Base-by-base conservation (phyloP, 441 rosid genomes). In the Gossypium gossypioides region DNA sequence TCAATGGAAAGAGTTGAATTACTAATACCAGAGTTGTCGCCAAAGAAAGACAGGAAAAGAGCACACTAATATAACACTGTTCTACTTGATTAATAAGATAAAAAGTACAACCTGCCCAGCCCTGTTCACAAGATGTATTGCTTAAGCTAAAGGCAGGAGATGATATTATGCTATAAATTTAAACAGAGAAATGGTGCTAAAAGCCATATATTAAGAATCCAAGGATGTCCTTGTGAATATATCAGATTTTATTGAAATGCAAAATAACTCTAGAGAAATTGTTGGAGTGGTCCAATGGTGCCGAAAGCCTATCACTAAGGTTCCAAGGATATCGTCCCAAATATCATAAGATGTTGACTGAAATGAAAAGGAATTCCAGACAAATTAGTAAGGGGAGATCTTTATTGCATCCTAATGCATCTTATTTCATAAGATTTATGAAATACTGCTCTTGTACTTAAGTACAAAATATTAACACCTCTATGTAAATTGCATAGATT, bases 401-500 rank as follows among this genome's bases (percentile, higher is more conserved):
- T 50, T 61, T 12, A 22, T 51, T 61, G 52, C 61, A 51, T 73
- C 58, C 25, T 60, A 3, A 52, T 37, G 42, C 63, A 48, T 21
- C 27, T 25, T 46, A 63, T 34, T 34, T 72, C 19, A 51, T 10
- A 22, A 56, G 29, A 65, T 9, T 37, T 25, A 75, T 70, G 51
- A 73, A 62, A 56, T 21, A 42, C 3, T 27, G 64, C 24, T 24
- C 42, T 24, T 68, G 21, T 60, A 22, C 44, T 64, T 52, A 34
- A 42, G 29, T 42, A 60, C 52, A 71, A 22, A 27, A 63, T 57
- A 34, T 44, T 51, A 34, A 72, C 10, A 58, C 34, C 22, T 57
- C 50, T 66, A 50, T 29, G 66, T 55, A 55, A 55, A 64, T 40
- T 57, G 68, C 75, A 16, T 19, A 25, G 51, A 37, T 71, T 58